Base-by-base conservation (phyloP, 2,329 filamentous ascomycete genomes). In the Stemphylium vesicarium region DNA sequence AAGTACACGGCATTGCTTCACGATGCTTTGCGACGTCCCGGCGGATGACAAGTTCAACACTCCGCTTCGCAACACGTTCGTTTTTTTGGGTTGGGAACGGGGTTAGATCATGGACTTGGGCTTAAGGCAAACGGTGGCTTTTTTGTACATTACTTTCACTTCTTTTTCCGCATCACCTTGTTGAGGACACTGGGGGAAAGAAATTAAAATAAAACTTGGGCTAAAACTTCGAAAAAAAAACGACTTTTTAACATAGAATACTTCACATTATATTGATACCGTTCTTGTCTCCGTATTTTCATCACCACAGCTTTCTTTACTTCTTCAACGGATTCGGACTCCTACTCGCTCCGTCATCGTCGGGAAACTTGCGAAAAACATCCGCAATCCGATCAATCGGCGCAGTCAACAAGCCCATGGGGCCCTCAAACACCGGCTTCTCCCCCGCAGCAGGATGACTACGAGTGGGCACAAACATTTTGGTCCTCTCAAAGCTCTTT, bases 311-410 rank as follows among this genome's bases (percentile, higher is more conserved):
- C 13, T 10, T 3, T 13, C 22, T 53, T n/a, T n/a, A n/a, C n/a
- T n/a, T n/a, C n/a, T n/a, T n/a, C n/a, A n/a, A 69, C 56, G 66
- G 66, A 20, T 56, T 67, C 0, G 61, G 6, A 22, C 20, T 22
- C 20, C 4, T 6, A 22, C 6, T 6, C 45, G 42, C 50, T 73
- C 52, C n/a, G n/a, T n/a, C 22, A 4, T 26, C 24, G 5, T 79
- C 71, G 2, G 82, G 82, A 60, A 85, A 88, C 65, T 81, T 82
- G 16, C 80, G 72, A 59, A 86, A 84, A 6, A 85, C 45, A 66
- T 87, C 84, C 33, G 72, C 73, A 29, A 88, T 57, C 54, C 79
- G 80, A 66, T 87, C 85, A 15, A 87, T 74, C 0, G 85, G 85
- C 12, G 84, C 83, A 0, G 81, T 73, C 68, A 88, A 57, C 18